Base-by-base conservation (phyloP, 371 early-diverging fungal genomes). In the Apophysomyces trapeziformis region DNA sequence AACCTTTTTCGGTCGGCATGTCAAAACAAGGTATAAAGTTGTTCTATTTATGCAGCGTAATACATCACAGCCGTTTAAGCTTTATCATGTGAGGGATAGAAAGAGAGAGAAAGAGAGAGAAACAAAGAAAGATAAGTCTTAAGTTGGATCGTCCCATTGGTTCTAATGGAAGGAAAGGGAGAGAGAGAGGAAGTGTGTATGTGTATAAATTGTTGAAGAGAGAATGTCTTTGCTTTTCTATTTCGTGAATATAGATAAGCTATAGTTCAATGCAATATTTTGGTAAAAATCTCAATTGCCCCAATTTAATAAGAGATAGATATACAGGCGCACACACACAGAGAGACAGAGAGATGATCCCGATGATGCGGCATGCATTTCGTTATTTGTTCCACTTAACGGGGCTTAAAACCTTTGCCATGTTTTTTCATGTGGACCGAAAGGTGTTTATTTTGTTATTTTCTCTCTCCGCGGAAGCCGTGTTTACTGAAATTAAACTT, bases 11-110 rank as follows among this genome's bases (percentile, higher is more conserved):
- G 54, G 54, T 50, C 54, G 54, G 54, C 54, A 50, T 50, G 54
- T 50, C 54, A 50, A 50, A 50, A 50, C 54, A 50, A 50, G 54
- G 21, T 50, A 50, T 50, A 50, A 50, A 21, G 54, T 50, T 50
- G 54, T 50, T 50, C 54, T 50, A 50, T 50, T 50, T 50, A 50
- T 50, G 54, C 54, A 50, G 54, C 54, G 54, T 50, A 50, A 50
- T 50, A 50, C 54, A 50, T 26, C 54, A n/a, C 54, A 50, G 54
- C 54, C 54, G 54, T 50, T 50, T 50, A 50, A 50, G 54, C 54
- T 50, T 50, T 50, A 50, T 50, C 54, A 50, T 50, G 54, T 50
- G 54, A 50, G 54, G 54, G 54, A 21, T 32, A 26, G 54, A 21
- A 9, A 13, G 8, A 41, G 41, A 41, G 2, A 41, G 12, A 41